Percentiles rank a stretch among this genome's conserved stretches.
Conservation (phyloP, 2,329 filamentous ascomycete species). For the Cytospora paraplurivora region DNA sequence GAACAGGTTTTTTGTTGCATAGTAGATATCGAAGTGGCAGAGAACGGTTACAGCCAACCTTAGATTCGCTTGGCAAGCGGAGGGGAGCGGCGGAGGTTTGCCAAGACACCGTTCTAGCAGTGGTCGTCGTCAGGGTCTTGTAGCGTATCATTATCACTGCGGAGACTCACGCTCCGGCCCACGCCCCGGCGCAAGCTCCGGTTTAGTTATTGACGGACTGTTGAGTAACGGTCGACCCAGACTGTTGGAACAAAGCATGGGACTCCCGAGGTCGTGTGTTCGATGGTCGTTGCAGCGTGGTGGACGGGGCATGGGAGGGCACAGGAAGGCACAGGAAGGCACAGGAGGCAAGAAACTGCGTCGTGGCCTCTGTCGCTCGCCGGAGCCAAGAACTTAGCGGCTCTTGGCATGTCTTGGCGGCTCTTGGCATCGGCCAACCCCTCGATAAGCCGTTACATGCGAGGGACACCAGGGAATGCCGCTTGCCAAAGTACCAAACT, state of each 20-base stretch:
- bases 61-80: too few relatives aligned
- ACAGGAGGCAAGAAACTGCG: slow-evolving; percentile 3
- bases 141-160: too few relatives aligned
- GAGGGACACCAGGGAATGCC: neutral
- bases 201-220: neutral
- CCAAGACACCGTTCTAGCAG: too few relatives aligned
- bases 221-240: neutral
- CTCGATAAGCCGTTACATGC: neutral
- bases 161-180: too few relatives aligned
- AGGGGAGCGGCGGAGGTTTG: too few relatives aligned
- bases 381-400: neutral
- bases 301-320: neutral
- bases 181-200: too few relatives aligned
- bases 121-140: too few relatives aligned
- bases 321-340: neutral
- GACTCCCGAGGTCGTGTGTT: neutral
- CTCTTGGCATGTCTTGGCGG: neutral
- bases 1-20: neutral
- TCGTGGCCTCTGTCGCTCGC: neutral
- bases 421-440: neutral
- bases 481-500: neutral
- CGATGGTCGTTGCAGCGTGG: too few relatives aligned
- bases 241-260: neutral
- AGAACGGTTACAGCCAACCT: too few relatives aligned
- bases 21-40: too few relatives aligned